These are phyloP conservation scores for Nepenthes alata DNA, from an alignment of 179 eudicot species.

Conservation along the genomic window DNA sequence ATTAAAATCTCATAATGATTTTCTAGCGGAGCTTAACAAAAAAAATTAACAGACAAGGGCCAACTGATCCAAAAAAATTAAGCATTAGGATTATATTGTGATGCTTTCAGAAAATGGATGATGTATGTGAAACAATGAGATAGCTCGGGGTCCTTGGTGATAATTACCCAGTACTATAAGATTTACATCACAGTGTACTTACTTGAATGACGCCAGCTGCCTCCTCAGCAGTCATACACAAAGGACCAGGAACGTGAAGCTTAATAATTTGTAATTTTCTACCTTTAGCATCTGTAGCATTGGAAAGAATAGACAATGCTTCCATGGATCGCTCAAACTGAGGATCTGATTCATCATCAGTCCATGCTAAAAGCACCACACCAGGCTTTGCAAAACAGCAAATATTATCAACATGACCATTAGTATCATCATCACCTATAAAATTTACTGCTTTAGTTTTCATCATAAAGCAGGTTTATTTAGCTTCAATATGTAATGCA, in stretches of 20 bases:
- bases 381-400: slow-evolving; percentile 90
- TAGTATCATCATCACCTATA: slow-evolving; percentile 92
- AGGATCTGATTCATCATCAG: slow-evolving; percentile 74
- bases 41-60: too few relatives aligned
- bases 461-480: too few relatives aligned
- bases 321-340: slow-evolving; percentile 65
- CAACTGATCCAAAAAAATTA: too few relatives aligned
- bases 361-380: slow-evolving; percentile 74
- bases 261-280: slow-evolving; percentile 70
- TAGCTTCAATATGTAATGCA: too few relatives aligned
- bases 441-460: slow-evolving; percentile 5
- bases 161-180: too few relatives aligned
- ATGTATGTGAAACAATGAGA: too few relatives aligned
- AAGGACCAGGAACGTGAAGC: slow-evolving; percentile 87
- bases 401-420: slow-evolving; percentile 90
- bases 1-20: too few relatives aligned
- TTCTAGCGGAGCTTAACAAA: too few relatives aligned
- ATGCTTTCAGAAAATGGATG: too few relatives aligned
- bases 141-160: too few relatives aligned
- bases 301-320: slow-evolving; percentile 62
- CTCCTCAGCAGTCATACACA: slow-evolving; percentile 79
- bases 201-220: slow-evolving; percentile 73
- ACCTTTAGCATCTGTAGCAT: slow-evolving; percentile 61
- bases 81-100: too few relatives aligned
- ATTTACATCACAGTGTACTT: not conserved